Evolutionary conservation across 306 rosid genomes (phyloP).

Genomic region (Abrus precatorius): DNA sequence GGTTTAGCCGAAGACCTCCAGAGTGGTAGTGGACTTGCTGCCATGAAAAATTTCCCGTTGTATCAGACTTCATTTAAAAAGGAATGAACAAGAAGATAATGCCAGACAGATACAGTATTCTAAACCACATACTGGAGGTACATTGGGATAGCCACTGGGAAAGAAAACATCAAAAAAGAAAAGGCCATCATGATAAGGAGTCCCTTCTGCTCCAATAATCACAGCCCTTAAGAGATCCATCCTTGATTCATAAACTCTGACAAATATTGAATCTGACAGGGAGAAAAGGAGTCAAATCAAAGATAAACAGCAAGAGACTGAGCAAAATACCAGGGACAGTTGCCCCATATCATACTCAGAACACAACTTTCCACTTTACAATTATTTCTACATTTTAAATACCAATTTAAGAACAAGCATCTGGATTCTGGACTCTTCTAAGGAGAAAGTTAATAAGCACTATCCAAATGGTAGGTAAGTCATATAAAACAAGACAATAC

Average conservation of each 20-base stretch:
- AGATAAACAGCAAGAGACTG: conserved; percentile 13
- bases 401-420: conserved; percentile 7
- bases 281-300: conserved; percentile 21
- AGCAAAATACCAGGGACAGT: neutral
- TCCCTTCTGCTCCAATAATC: conserved; percentile 93
- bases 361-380: conserved; percentile 24
- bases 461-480: neutral
- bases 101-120: conserved; percentile 5
- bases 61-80: conserved; percentile 43
- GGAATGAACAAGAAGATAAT: conserved; percentile 21
- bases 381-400: neutral
- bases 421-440: neutral
- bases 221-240: conserved; percentile 96
- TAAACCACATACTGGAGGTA: conserved; percentile 78
- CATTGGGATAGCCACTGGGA: conserved; percentile 76
- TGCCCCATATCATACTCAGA: conserved; percentile 29
- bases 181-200: conserved; percentile 96
- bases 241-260: conserved; percentile 82
- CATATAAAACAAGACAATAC: conserved; percentile 24
- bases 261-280: conserved; percentile 78
- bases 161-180: conserved; percentile 91
- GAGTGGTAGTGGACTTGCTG: conserved; percentile 87
- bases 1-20: conserved; percentile 90
- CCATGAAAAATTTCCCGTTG: conserved; percentile 33
- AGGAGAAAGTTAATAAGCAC: conserved; percentile 4